Conservation (phyloP, 805 yeast species). For the Spathaspora sp. region DNA sequence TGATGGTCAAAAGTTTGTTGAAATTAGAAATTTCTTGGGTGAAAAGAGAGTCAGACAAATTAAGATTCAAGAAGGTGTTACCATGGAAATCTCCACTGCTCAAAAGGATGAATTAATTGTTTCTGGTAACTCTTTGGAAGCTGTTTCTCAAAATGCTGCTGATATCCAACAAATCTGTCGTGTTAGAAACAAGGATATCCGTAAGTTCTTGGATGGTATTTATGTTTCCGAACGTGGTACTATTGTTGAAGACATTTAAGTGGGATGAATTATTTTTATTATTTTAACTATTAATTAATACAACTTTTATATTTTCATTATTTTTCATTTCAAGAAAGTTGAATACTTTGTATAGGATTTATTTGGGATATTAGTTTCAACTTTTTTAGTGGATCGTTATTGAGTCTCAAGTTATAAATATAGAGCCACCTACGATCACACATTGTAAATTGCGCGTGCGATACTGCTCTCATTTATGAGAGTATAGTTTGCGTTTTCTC, state of each 20-base stretch:
- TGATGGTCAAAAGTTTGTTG: conserved; percentile 73
- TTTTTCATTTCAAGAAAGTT: background rate
- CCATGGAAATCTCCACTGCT: conserved; percentile 71
- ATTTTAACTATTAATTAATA: too few relatives aligned
- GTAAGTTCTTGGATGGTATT: conserved; percentile 99
- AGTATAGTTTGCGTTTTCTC: too few relatives aligned
- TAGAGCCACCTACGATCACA: conserved; percentile 47
- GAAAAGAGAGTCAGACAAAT: conserved; percentile 95
- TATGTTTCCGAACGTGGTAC: conserved; percentile 95
- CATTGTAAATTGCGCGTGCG: conserved; percentile 12
- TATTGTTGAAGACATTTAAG: conserved; percentile 60
- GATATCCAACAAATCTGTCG: conserved; percentile 97
- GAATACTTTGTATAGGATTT: background rate
- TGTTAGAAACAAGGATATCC: conserved; percentile 99
- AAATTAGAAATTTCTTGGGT: conserved; percentile 99
- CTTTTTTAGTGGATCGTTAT: conserved; percentile 9
- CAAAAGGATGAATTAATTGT: conserved; percentile 94
- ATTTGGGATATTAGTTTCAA: conserved; percentile 1
- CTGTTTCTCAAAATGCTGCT: conserved; percentile 97
- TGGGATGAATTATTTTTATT: background rate
- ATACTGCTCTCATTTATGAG: background rate
- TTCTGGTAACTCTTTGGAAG: conserved; percentile 94
- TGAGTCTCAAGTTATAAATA: conserved; percentile 22
- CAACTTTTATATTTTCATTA: background rate
- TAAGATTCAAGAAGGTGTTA: conserved; percentile 85